A percentile compares a stretch with the other conserved stretches of the same genome.
Conservation (phyloP, 164 flowering plant genomes). For the Nelumbo lutea region DNA sequence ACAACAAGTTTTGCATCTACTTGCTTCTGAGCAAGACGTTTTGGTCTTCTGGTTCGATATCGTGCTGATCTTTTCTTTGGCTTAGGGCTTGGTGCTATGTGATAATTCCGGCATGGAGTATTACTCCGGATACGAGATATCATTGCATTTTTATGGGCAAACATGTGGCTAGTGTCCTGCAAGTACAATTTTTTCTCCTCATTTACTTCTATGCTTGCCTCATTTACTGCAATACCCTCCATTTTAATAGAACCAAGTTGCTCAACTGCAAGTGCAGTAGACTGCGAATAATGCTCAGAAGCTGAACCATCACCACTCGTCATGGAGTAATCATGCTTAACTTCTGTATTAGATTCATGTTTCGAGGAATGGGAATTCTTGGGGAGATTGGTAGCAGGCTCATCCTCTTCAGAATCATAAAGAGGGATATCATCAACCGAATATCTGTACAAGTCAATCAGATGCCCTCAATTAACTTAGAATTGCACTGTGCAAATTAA, state of each 20-base stretch:
- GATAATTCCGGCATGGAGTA: constrained; percentile 45
- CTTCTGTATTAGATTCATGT: constrained; percentile 12
- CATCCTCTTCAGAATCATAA: constrained; percentile 95
- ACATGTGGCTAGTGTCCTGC: constrained; percentile 30
- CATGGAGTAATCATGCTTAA: constrained; percentile 21
- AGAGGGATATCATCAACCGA: constrained; percentile 83
- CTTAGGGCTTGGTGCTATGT: constrained; percentile 31
- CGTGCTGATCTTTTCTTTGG: constrained; percentile 42
- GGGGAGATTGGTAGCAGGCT: constrained; percentile 39
- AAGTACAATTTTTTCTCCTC: constrained; percentile 27
- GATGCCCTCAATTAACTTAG: not conserved
- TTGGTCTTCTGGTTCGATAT: constrained; percentile 33
- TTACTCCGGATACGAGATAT: constrained; percentile 46
- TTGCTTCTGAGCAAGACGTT: constrained; percentile 42
- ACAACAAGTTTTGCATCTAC: constrained; percentile 49
- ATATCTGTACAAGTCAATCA: constrained; percentile 43
- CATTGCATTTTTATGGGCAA: constrained; percentile 47
- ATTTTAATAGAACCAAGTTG: constrained; percentile 31
- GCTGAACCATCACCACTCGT: constrained; percentile 18
- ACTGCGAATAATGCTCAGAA: constrained; percentile 21
- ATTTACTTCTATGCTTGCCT: constrained; percentile 33
- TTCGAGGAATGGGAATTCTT: constrained; percentile 19
- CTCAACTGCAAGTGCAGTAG: constrained; percentile 26
- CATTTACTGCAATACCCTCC: constrained; percentile 27
- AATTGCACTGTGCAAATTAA: not conserved